phyloP scores from a whole-genome alignment of 371 early-diverging fungal species.

The Mucor ambiguus region DNA sequence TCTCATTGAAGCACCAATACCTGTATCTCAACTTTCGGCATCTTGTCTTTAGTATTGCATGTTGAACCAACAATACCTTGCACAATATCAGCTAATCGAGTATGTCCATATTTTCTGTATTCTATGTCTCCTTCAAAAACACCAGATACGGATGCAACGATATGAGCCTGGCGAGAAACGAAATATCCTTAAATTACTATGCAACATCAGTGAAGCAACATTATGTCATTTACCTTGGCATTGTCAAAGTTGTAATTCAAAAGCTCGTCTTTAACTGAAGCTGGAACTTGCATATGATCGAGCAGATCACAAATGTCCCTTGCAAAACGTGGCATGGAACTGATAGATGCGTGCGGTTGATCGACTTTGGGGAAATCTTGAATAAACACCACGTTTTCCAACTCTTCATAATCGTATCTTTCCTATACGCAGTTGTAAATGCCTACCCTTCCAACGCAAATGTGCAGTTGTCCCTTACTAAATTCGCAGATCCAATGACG shows the following conservation, averaged over 20 bases:
- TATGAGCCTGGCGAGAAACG: slow-evolving; percentile 29
- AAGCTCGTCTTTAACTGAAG: slow-evolving; percentile 39
- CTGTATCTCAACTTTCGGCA: slow-evolving; percentile 50
- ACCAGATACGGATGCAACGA: slow-evolving; percentile 49
- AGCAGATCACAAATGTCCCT: slow-evolving; percentile 37
- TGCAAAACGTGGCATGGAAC: slow-evolving; percentile 35
- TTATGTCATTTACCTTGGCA: slow-evolving; percentile 31
- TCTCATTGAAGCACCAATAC: slow-evolving; percentile 13
- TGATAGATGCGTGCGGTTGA: slow-evolving; percentile 1
- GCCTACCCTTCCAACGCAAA: neutral
- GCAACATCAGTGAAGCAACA: neutral
- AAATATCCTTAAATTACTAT: neutral
- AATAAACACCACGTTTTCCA: slow-evolving; percentile 54
- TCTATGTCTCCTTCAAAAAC: slow-evolving; percentile 36
- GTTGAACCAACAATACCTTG: slow-evolving; percentile 24
- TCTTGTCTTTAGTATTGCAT: neutral
- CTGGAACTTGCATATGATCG: slow-evolving; percentile 40
- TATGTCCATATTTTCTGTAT: slow-evolving; percentile 43
- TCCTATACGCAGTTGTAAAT: slow-evolving; percentile 17
- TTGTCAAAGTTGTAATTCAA: slow-evolving; percentile 40
- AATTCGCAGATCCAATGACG: slow-evolving; percentile 52
- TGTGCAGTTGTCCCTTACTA: slow-evolving; percentile 26
- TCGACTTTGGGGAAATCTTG: slow-evolving; percentile 43
- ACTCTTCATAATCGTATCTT: slow-evolving; percentile 43
- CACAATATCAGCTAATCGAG: slow-evolving; percentile 37